Conservation (phyloP, 2,329 filamentous ascomycete genomes). For the Drechslerella coelobrocha region DNA sequence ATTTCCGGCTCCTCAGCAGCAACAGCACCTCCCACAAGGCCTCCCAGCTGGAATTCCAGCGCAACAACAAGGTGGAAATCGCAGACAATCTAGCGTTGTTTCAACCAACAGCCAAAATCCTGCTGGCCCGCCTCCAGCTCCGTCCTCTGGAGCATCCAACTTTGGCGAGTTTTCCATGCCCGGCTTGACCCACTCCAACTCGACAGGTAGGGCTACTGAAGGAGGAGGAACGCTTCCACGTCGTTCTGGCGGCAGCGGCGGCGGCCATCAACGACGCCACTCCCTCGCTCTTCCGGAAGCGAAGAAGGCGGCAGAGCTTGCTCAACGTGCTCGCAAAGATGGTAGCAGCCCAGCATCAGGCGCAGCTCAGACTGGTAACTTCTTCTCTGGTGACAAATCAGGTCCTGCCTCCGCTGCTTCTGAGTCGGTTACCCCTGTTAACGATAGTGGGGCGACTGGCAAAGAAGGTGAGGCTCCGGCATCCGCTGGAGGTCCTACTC, state of each 20-base stretch:
- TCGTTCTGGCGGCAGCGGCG: slow-evolving; percentile 68
- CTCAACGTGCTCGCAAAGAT: slow-evolving; percentile 71
- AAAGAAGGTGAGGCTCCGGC: slow-evolving; percentile 38
- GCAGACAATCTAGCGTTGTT: slow-evolving; percentile 96
- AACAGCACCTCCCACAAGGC: slow-evolving; percentile 51
- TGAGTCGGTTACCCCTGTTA: slow-evolving; percentile 52
- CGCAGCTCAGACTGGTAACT: slow-evolving; percentile 62
- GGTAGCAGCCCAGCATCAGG: slow-evolving; percentile 79
- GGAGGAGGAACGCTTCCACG: slow-evolving; percentile 52
- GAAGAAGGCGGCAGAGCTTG: slow-evolving; percentile 94
- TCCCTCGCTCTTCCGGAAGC: slow-evolving; percentile 93
- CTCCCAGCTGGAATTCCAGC: slow-evolving; percentile 76
- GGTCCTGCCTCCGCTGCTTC: slow-evolving; percentile 62
- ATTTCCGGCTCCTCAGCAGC: slow-evolving; percentile 72
- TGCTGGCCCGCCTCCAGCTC: slow-evolving; percentile 87
- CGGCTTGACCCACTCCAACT: slow-evolving; percentile 56
- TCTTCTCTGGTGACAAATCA: slow-evolving; percentile 75
- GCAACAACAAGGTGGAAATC: slow-evolving; percentile 83
- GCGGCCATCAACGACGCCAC: slow-evolving; percentile 90
- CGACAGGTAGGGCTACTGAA: slow-evolving; percentile 48
- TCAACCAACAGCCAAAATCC: slow-evolving; percentile 78
- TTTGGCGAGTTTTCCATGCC: slow-evolving; percentile 81
- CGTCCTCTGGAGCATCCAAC: slow-evolving; percentile 79
- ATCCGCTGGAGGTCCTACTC: slow-evolving; percentile 17
- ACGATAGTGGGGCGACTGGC: slow-evolving; percentile 54